phyloP scores from a whole-genome alignment of 441 rosid genomes.

The Populus hybrid region DNA sequence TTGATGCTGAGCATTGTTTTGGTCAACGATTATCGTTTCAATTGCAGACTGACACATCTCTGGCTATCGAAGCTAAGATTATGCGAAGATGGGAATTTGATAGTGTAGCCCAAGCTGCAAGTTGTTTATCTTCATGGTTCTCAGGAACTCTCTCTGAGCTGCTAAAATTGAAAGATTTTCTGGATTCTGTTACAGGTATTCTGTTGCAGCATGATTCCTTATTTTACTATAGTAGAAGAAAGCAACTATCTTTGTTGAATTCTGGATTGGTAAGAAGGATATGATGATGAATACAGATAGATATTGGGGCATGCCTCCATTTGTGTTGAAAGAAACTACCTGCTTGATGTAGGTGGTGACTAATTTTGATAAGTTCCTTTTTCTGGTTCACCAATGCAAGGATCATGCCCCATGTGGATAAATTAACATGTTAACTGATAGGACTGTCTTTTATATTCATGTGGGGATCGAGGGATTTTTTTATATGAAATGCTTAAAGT shows the following conservation, averaged over 20 bases:
- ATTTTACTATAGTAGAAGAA: background rate
- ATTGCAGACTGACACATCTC: slow-evolving; percentile 81
- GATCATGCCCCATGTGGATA: background rate
- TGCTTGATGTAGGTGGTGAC: background rate
- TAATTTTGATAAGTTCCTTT: background rate
- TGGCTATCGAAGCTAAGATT: slow-evolving; percentile 81
- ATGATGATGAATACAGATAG: background rate
- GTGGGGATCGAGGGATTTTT: background rate
- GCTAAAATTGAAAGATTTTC: slow-evolving; percentile 47
- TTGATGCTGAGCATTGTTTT: slow-evolving; percentile 16
- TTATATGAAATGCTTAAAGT: background rate
- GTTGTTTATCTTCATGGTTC: slow-evolving; percentile 70
- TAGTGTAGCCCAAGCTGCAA: slow-evolving; percentile 72
- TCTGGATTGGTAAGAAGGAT: background rate
- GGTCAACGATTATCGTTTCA: slow-evolving; percentile 23
- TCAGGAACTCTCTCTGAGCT: slow-evolving; percentile 57
- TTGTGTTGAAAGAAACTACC: background rate
- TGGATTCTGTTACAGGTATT: slow-evolving; percentile 61
- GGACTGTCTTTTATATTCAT: background rate
- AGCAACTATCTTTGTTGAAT: background rate
- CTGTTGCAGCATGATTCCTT: slow-evolving; percentile 14
- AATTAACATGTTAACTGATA: background rate
- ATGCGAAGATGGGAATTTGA: slow-evolving; percentile 99
- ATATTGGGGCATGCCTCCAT: background rate
- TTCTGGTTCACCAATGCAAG: background rate